phyloP scores from a whole-genome alignment of 768 basidiomycete genomes.

The Agrocybe praecox region DNA sequence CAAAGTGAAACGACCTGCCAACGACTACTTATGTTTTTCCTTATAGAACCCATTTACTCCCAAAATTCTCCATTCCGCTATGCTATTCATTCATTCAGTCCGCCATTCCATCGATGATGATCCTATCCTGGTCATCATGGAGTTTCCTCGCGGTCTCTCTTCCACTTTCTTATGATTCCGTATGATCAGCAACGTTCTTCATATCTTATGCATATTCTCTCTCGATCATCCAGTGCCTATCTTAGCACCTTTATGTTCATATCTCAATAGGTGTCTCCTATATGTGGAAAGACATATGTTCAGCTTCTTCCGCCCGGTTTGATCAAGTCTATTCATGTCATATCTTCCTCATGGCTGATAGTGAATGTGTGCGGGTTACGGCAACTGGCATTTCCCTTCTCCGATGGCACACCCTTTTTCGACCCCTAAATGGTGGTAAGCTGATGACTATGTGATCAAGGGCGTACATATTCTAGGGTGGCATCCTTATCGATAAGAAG shows the following conservation, averaged over 20 bases:
- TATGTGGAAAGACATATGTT: constrained; percentile 15
- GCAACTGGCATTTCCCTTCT: not conserved
- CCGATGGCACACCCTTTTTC: not conserved
- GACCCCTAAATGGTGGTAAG: not conserved
- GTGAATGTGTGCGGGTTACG: not conserved
- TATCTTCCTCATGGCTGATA: not conserved
- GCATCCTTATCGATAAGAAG: not conserved
- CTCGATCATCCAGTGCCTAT: constrained; percentile 13
- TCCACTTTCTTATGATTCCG: constrained; percentile 6
- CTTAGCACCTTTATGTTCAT: constrained; percentile 11
- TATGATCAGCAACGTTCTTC: constrained; percentile 3
- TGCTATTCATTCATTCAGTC: constrained; percentile 9
- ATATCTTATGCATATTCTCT: constrained; percentile 2
- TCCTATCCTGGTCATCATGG: constrained; percentile 14
- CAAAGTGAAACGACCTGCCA: constrained; percentile 1
- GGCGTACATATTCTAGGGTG: not conserved
- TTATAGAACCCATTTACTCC: constrained; percentile 14
- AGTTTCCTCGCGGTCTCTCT: constrained; percentile 7
- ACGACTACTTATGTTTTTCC: constrained; percentile 14
- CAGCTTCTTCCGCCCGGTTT: not conserved
- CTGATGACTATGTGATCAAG: not conserved
- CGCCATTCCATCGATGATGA: constrained; percentile 18
- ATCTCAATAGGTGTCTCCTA: constrained; percentile 10
- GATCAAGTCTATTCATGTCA: not conserved
- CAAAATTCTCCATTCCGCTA: not conserved